Evolutionary conservation across 2,329 filamentous ascomycete genomes (phyloP), one percentile per base, ranked within the genome.

Genomic region (Xylaria sp.): DNA sequence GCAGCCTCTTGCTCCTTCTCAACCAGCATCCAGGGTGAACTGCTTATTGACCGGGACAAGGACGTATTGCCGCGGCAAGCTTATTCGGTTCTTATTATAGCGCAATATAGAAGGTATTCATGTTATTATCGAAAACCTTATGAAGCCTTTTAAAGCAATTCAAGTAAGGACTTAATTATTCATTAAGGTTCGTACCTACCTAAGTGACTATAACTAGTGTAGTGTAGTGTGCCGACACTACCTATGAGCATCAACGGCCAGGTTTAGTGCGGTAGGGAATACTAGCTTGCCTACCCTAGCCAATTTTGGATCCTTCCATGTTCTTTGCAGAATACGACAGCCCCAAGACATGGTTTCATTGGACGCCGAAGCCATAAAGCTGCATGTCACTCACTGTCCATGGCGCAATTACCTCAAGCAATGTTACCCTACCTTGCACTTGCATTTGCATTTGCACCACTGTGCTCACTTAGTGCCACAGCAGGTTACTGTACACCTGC

Each of bases 321-420:
- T 62, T 59, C 50, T 37, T 37, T 60, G 48, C 55, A 64, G 59
- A 52, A 44, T 57, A 25, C 25, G 41, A 57, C 25, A 39, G 18
- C n/a, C n/a, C 55, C 28, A 55, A 62, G 59, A 65, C 68, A 65
- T 56, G 55, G 65, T 34, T 44, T 56, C 44, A 70, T 70, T 68
- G 65, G 60, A 23, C 68, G 6, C 56, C 56, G n/a, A 61, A 52
- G 34, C 48, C 54, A 64, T 7, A 52, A 13, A 60, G 50, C 54
- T 68, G 65, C 64, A 68, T 61, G 57, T 62, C 68, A 62, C 60
- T 58, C 57, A 61, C 51, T 52, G 51, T 60, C 41, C 41, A 46
- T 52, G 41, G 50, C 34, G 55, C 60, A 44, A 55, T 55, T 25
- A 20, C 50, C 25, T 44, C 57, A 62, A 51, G 51, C 65, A 62